Percentiles rank a stretch among this genome's conserved stretches.
Conservation (phyloP, 2,329 filamentous ascomycete genomes). For the Ophiostoma australiae region DNA sequence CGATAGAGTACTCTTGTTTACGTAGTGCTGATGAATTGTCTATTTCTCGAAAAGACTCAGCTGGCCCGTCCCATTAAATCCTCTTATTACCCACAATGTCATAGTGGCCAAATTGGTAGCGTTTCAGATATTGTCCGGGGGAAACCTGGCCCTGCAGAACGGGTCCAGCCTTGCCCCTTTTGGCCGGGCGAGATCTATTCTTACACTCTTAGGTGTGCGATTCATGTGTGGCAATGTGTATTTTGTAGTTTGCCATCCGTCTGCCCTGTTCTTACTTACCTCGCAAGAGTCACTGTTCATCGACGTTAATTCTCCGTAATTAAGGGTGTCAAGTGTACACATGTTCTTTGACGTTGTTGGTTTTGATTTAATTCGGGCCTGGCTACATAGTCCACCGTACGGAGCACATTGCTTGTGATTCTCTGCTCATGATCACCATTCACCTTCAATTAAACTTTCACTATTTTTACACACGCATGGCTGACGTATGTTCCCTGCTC, state of each 20-base stretch:
- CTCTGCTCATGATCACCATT: no score
- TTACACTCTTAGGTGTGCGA: neutral
- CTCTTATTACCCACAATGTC: slow-evolving; percentile 2
- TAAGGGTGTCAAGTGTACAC: neutral
- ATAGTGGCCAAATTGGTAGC: slow-evolving; percentile 22
- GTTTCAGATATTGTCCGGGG: slow-evolving; percentile 25
- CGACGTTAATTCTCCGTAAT: slow-evolving; percentile 3
- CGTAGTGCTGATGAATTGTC: no score
- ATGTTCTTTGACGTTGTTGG: neutral
- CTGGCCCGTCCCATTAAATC: neutral
- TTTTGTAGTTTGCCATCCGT: neutral
- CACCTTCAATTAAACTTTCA: no score
- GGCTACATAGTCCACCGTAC: no score
- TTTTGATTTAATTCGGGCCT: neutral
- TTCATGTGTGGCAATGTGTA: neutral
- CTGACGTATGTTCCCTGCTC: slow-evolving; percentile 9
- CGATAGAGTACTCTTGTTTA: no score
- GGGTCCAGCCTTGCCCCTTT: slow-evolving; percentile 13
- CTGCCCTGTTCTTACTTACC: neutral
- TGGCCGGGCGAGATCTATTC: neutral
- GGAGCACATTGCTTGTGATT: no score
- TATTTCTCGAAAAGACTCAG: neutral
- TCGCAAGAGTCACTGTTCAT: neutral
- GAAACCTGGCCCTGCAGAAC: slow-evolving; percentile 10
- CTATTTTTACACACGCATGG: slow-evolving; percentile 1